Percentiles rank a stretch among this genome's conserved stretches.
Conservation (phyloP, 164 flowering plant genomes). For the Aristolochia californica region DNA sequence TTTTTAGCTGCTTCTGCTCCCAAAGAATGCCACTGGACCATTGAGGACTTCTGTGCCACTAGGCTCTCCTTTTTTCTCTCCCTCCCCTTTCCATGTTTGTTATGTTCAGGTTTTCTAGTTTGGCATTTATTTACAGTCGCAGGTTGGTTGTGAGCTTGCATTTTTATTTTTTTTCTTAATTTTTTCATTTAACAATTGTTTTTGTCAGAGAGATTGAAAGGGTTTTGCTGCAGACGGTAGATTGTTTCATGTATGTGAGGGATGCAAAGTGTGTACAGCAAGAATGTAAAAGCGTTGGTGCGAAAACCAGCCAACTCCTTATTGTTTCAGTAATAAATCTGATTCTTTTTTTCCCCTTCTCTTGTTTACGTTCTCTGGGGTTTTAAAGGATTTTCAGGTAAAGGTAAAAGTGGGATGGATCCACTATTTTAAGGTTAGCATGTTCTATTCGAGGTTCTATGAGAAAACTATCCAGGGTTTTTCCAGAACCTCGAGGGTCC, state of each 20-base stretch:
- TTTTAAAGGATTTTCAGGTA: not conserved
- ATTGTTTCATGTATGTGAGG: conserved; percentile 35
- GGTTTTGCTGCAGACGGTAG: conserved; percentile 23
- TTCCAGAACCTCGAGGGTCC: no score
- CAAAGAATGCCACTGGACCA: conserved; percentile 24
- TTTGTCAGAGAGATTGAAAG: conserved; percentile 17
- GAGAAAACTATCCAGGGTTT: no score
- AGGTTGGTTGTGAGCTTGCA: conserved; percentile 65
- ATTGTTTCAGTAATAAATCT: conserved; percentile 17
- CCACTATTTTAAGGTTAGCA: no score
- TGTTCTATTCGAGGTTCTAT: no score
- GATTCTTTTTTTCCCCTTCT: not conserved
- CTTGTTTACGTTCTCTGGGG: not conserved
- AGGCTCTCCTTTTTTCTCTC: conserved; percentile 11
- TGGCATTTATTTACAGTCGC: conserved; percentile 46
- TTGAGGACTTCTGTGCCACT: conserved; percentile 7
- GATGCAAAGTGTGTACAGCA: conserved; percentile 55
- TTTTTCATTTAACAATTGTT: conserved; percentile 21
- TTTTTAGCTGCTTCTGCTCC: conserved; percentile 92
- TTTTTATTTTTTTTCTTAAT: conserved; percentile 23
- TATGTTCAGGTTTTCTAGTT: conserved; percentile 10
- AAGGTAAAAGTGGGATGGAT: no score
- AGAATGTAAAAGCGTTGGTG: conserved; percentile 31
- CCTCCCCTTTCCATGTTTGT: conserved; percentile 1
- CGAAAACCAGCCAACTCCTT: conserved; percentile 7